Percentiles rank a stretch among this genome's conserved stretches.
phyloP scores from a whole-genome alignment of 768 basidiomycete species.

The Pleurotus platypus region DNA sequence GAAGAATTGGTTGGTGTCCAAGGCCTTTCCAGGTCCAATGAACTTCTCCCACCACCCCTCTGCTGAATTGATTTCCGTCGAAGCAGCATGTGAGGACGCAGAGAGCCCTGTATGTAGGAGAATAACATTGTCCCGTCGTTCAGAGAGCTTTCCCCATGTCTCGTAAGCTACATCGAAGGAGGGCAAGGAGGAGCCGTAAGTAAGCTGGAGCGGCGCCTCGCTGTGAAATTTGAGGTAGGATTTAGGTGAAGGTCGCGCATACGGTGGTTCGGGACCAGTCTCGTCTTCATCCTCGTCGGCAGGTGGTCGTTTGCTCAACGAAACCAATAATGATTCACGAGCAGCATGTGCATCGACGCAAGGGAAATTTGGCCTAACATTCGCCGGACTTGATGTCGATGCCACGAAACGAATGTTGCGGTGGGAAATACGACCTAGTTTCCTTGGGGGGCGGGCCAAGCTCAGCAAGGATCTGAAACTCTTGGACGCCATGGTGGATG shows the following conservation, averaged over 20 bases:
- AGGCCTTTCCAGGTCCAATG: conserved; percentile 89
- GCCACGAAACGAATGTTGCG: not conserved
- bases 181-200: conserved; percentile 51
- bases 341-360: conserved; percentile 83
- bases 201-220: conserved; percentile 55
- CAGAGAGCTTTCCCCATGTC: conserved; percentile 91
- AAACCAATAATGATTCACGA: conserved; percentile 50
- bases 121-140: conserved; percentile 79
- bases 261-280: conserved; percentile 78
- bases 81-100: conserved; percentile 92
- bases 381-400: conserved; percentile 2
- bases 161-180: conserved; percentile 92
- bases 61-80: conserved; percentile 68
- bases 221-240: conserved; percentile 74
- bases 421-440: not conserved
- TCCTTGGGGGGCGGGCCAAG: not conserved
- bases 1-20: conserved; percentile 92
- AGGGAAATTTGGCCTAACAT: conserved; percentile 43
- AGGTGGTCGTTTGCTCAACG: not conserved
- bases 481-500: not conserved
- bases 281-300: conserved; percentile 16
- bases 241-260: conserved; percentile 73
- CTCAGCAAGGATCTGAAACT: not conserved
- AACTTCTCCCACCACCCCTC: conserved; percentile 99
- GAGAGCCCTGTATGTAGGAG: conserved; percentile 95